A percentile compares a stretch with the other conserved stretches of the same genome.
Evolutionary conservation across 2,329 filamentous ascomycete genomes (phyloP).

Genomic region (Claviceps pazoutovae): DNA sequence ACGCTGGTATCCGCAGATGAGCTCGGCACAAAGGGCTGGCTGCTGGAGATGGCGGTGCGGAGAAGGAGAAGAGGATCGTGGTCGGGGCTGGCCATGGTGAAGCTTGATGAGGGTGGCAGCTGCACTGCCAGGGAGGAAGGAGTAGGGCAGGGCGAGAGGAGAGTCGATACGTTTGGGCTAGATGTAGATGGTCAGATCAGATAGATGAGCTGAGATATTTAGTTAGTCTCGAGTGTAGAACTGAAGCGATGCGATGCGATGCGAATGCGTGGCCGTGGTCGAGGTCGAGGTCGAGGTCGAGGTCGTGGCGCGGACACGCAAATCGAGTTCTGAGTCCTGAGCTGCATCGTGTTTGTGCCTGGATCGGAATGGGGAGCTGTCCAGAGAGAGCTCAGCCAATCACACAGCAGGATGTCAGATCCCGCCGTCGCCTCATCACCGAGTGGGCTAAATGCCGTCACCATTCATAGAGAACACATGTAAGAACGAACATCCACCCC

Average conservation of each 20-base stretch:
- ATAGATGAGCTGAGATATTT: background rate
- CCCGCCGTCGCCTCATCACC: background rate
- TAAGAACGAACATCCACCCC: too few relatives aligned
- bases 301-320: background rate
- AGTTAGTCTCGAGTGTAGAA: background rate
- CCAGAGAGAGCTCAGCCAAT: background rate
- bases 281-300: background rate
- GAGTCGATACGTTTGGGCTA: background rate
- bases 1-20: constrained; percentile 52
- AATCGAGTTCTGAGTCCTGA: too few relatives aligned
- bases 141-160: background rate
- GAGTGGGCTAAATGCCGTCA: too few relatives aligned
- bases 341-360: background rate
- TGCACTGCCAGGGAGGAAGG: background rate
- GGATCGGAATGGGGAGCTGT: background rate
- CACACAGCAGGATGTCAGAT: background rate
- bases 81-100: constrained; percentile 43
- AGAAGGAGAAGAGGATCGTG: constrained; percentile 72
- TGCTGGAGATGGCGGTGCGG: constrained; percentile 65
- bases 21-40: constrained; percentile 57
- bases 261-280: background rate
- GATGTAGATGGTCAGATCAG: background rate
- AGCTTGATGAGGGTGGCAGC: background rate
- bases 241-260: background rate
- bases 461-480: too few relatives aligned